Percentiles rank a stretch among this genome's conserved stretches.
Conservation (phyloP, 345 rosid genomes). For the Brassica rapa region DNA sequence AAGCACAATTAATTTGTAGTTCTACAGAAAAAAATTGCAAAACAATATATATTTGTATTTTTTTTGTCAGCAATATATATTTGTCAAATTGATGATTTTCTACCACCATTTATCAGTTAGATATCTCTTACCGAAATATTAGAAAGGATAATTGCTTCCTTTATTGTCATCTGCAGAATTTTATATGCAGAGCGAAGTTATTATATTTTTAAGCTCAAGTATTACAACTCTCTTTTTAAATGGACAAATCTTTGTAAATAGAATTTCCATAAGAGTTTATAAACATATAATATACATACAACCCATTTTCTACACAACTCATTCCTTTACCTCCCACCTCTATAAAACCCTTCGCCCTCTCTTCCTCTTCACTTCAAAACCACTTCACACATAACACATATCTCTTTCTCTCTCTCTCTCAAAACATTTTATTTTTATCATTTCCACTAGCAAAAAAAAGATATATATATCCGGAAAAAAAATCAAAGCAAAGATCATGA, state of each 20-base stretch:
- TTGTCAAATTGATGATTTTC: slow-evolving; percentile 2
- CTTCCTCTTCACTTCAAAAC: slow-evolving; percentile 40
- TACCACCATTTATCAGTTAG: slow-evolving; percentile 8
- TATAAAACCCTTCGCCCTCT: slow-evolving; percentile 52
- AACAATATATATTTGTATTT: background rate
- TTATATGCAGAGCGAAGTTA: no score
- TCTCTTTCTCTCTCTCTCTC: slow-evolving; percentile 15
- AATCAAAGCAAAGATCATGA: slow-evolving; percentile 29
- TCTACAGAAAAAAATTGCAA: slow-evolving; percentile 3
- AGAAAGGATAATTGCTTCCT: no score
- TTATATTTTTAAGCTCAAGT: background rate
- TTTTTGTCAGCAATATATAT: background rate
- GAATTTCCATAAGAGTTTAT: slow-evolving; percentile 1
- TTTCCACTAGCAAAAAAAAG: background rate
- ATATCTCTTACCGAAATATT: background rate
- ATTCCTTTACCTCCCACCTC: slow-evolving; percentile 26
- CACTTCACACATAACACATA: slow-evolving; percentile 25
- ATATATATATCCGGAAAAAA: background rate
- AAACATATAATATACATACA: background rate
- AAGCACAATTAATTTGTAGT: slow-evolving; percentile 18
- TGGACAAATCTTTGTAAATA: background rate
- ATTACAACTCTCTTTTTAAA: slow-evolving; percentile 1
- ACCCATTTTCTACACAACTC: slow-evolving; percentile 18
- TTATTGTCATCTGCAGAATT: no score
- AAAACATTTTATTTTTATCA: background rate